Conservation (phyloP, 371 early-diverging fungal genomes). For the Lichtheimia corymbifera region DNA sequence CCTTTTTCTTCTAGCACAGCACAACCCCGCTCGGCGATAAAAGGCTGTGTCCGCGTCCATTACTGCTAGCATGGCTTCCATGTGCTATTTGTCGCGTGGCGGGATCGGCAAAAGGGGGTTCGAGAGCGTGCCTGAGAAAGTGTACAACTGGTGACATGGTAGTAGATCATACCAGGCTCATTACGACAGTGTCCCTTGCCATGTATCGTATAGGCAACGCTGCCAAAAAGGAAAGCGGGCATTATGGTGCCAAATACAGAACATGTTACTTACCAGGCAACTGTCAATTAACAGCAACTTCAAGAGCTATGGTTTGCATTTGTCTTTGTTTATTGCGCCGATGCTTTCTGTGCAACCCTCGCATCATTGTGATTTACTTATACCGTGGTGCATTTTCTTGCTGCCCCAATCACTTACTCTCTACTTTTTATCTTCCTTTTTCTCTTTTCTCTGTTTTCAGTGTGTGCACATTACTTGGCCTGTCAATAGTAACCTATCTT, state of each 20-base stretch:
- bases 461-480: neutral
- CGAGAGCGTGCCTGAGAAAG: too few species aligned
- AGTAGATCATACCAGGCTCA: too few species aligned
- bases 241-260: neutral
- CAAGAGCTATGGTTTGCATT: neutral
- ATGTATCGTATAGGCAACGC: too few species aligned
- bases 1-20: too few species aligned
- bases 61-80: too few species aligned
- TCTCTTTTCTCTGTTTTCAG: neutral
- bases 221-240: too few species aligned
- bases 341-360: neutral
- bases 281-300: neutral
- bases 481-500: neutral
- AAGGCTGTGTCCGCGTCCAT: too few species aligned
- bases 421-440: neutral
- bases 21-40: too few species aligned
- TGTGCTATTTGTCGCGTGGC: too few species aligned
- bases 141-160: too few species aligned
- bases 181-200: too few species aligned
- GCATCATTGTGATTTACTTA: conserved; percentile 1
- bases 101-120: too few species aligned
- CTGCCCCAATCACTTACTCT: neutral
- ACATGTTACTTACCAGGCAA: neutral
- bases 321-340: conserved; percentile 4
- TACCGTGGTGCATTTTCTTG: neutral